Evolutionary conservation across 352 stramenopile species (phyloP).

Genomic region (Phytophthora lateralis): DNA sequence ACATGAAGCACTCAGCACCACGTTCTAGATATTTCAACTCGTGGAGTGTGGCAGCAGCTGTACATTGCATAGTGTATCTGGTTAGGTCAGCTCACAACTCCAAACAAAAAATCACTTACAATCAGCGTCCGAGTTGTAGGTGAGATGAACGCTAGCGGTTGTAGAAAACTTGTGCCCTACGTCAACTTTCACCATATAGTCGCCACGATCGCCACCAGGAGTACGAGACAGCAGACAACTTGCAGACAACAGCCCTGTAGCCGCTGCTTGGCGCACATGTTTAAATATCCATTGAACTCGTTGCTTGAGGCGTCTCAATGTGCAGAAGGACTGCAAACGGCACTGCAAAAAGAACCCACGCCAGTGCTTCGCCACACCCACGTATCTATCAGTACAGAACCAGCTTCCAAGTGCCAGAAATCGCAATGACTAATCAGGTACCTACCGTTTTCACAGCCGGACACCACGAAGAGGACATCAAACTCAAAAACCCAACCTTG

Average conservation of each 20-base stretch:
- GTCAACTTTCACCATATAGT: conserved; percentile 74
- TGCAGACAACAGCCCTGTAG: conserved; percentile 50
- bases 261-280: conserved; percentile 41
- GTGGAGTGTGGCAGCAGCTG: conserved; percentile 68
- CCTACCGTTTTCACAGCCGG: conserved; percentile 45
- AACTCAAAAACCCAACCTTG: conserved; percentile 44
- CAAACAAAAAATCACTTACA: conserved; percentile 43
- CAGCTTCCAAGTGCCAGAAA: not conserved
- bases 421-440: not conserved
- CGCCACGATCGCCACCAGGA: conserved; percentile 45
- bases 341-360: conserved; percentile 39
- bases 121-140: conserved; percentile 73
- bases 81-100: not conserved
- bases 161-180: conserved; percentile 62
- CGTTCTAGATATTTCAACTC: conserved; percentile 77
- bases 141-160: conserved; percentile 50
- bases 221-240: conserved; percentile 44
- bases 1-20: conserved; percentile 72
- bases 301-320: conserved; percentile 37
- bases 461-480: conserved; percentile 57
- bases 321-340: conserved; percentile 43
- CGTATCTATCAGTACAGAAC: not conserved
- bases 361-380: conserved; percentile 42
- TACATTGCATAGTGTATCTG: not conserved
- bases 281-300: conserved; percentile 34